Percentiles rank a stretch among this genome's conserved stretches.
These are phyloP conservation scores for Umbelopsis isabellina DNA, from an alignment of 192 early-diverging fungal species.

Conservation along the genomic window DNA sequence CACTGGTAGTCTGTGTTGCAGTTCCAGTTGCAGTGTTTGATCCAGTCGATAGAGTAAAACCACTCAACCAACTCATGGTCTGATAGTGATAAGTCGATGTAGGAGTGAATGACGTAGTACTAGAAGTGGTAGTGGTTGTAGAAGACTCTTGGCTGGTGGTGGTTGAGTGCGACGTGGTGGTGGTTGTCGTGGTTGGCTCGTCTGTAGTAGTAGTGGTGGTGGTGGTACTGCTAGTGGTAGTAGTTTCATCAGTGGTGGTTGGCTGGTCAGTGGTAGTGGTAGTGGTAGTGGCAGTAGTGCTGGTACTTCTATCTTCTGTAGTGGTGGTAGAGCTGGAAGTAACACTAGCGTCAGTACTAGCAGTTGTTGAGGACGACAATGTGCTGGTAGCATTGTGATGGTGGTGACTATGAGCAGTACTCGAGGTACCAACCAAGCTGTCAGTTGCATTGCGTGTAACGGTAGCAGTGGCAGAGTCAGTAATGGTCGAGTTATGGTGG, in stretches of 20 bases:
- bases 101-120: slow-evolving; percentile 8
- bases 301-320: too few relatives aligned
- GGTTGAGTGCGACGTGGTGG: neutral
- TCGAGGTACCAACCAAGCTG: too few relatives aligned
- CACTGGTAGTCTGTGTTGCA: neutral
- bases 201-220: neutral
- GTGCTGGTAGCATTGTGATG: too few relatives aligned
- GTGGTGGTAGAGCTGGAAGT: neutral
- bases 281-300: neutral
- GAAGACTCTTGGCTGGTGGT: neutral
- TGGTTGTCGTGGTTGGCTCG: neutral
- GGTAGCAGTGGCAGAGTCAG: neutral
- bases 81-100: slow-evolving; percentile 29
- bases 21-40: neutral
- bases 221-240: slow-evolving; percentile 10
- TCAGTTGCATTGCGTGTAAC: neutral
- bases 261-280: neutral
- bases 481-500: too few relatives aligned
- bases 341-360: neutral
- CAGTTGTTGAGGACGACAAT: neutral
- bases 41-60: slow-evolving; percentile 15
- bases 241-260: neutral
- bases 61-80: slow-evolving; percentile 28
- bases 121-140: slow-evolving; percentile 13
- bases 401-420: too few relatives aligned